A percentile compares a stretch with the other conserved stretches of the same genome.
Evolutionary conservation across 768 basidiomycete species (phyloP).

Genomic region (Tremella fuciformis): DNA sequence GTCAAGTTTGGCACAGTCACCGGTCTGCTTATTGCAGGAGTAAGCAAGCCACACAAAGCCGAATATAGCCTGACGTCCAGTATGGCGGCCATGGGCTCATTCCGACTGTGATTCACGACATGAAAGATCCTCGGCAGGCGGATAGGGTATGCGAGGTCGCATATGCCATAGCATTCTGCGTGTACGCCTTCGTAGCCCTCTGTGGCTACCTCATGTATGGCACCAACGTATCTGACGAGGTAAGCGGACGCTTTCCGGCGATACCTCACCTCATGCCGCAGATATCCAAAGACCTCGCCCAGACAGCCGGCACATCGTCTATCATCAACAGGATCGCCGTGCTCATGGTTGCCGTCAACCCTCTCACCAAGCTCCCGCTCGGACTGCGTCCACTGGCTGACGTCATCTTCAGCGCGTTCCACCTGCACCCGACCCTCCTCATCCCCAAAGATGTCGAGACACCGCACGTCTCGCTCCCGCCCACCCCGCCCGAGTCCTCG

Average conservation of each 20-base stretch:
- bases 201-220: conserved; percentile 51
- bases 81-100: conserved; percentile 49
- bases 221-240: conserved; percentile 34
- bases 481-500: conserved; percentile 4
- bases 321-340: conserved; percentile 43
- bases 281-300: conserved; percentile 48
- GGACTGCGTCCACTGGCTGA: conserved; percentile 42
- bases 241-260: neutral
- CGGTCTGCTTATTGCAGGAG: conserved; percentile 42
- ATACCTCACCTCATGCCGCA: conserved; percentile 11
- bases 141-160: conserved; percentile 37
- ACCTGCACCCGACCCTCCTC: conserved; percentile 39
- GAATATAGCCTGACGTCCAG: conserved; percentile 5
- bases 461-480: conserved; percentile 21
- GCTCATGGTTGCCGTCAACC: conserved; percentile 46
- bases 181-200: conserved; percentile 38
- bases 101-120: conserved; percentile 45
- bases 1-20: conserved; percentile 39
- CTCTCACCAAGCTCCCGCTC: conserved; percentile 47
- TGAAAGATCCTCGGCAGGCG: conserved; percentile 45
- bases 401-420: conserved; percentile 32
- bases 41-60: conserved; percentile 11
- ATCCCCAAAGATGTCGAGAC: conserved; percentile 29
- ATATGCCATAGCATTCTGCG: conserved; percentile 43
- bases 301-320: conserved; percentile 43